Evolutionary conservation across 73 alveolate genomes (phyloP).

Genomic region (Tetrahymena elliotti): DNA sequence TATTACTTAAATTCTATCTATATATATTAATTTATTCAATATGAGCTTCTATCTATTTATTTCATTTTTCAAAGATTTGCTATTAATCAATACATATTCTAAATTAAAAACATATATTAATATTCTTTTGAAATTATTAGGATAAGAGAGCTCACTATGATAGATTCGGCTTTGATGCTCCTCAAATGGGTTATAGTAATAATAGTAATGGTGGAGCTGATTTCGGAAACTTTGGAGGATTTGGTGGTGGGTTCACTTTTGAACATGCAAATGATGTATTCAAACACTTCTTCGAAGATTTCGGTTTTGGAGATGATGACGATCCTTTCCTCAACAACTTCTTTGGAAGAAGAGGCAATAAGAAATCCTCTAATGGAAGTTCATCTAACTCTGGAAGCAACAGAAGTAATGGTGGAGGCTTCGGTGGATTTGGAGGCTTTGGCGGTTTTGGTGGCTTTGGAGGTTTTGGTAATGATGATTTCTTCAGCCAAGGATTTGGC

Average conservation of each 20-base stretch:
- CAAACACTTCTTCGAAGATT: constrained; percentile 68
- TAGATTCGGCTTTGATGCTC: constrained; percentile 87
- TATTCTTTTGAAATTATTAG: too few species aligned
- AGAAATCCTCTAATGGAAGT: constrained; percentile 33
- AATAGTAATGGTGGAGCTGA: constrained; percentile 3
- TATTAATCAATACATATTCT: too few species aligned
- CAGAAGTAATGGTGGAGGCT: constrained; percentile 44
- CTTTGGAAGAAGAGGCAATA: constrained; percentile 37
- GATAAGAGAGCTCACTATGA: constrained; percentile 87
- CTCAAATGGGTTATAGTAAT: background rate
- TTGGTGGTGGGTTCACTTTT: constrained; percentile 60
- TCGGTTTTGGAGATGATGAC: constrained; percentile 64
- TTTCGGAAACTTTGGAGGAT: constrained; percentile 42
- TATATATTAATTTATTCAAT: too few species aligned
- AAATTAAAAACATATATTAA: too few species aligned
- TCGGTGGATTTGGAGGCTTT: constrained; percentile 50
- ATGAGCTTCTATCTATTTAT: too few species aligned
- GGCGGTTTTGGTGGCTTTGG: constrained; percentile 38
- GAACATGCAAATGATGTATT: constrained; percentile 77
- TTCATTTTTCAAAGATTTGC: too few species aligned
- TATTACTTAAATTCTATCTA: background rate
- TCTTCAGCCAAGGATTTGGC: constrained; percentile 7
- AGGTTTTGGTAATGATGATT: constrained; percentile 23
- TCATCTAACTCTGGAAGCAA: background rate
- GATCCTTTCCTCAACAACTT: constrained; percentile 50